Evolutionary conservation across 2,329 filamentous ascomycete genomes (phyloP), one percentile per base, ranked within the genome.

Genomic region (Xylariaceae sp.): DNA sequence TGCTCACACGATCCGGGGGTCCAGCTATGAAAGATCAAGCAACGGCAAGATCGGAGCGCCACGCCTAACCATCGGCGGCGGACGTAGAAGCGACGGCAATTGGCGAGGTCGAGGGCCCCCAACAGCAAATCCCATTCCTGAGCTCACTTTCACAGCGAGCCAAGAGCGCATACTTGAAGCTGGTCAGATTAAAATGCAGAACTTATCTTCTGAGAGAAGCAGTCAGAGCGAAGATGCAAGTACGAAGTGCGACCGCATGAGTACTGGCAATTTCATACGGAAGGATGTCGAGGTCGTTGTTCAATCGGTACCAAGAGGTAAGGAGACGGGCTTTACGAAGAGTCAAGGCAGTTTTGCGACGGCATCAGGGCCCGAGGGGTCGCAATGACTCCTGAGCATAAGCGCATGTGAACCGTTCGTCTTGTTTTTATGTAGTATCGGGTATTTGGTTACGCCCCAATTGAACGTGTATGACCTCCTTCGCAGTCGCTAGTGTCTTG

Each of bases 101-200:
- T 53, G 57, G 12, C 64, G 61, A 30, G 61, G 43, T 18, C 22
- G 22, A 27, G 42, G 27, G 19, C 63, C 63, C 15, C 57, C 58
- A 5, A 68, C 59, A 7, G 58, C 57, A 1, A 68, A 71, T 39
- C 64, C 66, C 2, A 65, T 68, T 17, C 68, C 68, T 42, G 62
- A 65, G n/a, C 44, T 72, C 42, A 68, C 71, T 1, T 68, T 71
- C 47, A 73, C 58, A 6, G 69, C 69, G 54, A 73, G 71, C 55
- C 68, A 74, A 49, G 72, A 75, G 56, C 66, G 64, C 11, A 75
- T 76, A 7, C 60, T 77, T 15, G 66, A 66, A 30, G 39, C 49
- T 19, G 52, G 49, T 11, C 52, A 49, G 22, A 70, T 71, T 42
- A 65, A 74, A 58, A 60, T 73, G 41, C 58, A 52, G 17, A 46